Conservation (phyloP, 495 filamentous ascomycete genomes). For the Trichoderma gamsii region DNA sequence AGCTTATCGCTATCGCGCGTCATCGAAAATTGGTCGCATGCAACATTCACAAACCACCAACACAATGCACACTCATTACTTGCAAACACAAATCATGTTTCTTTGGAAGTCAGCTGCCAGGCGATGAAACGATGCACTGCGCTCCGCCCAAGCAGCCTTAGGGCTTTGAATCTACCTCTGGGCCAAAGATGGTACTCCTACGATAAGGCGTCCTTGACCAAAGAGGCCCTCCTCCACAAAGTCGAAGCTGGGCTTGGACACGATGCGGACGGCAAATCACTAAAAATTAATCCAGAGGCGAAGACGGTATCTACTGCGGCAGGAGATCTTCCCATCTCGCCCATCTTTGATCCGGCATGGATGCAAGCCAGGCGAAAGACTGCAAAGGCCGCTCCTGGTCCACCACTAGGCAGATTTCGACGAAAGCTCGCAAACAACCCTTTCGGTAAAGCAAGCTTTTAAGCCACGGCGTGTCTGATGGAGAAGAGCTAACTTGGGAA, state of each 20-base stretch:
- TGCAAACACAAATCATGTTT: neutral
- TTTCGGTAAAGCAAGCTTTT: constrained; percentile 44
- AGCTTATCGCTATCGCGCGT: constrained; percentile 13
- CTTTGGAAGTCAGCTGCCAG: neutral
- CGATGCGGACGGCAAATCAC: neutral
- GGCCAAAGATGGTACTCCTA: constrained; percentile 14
- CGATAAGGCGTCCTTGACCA: constrained; percentile 4
- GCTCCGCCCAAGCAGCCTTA: constrained; percentile 4
- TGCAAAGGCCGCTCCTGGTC: constrained; percentile 24
- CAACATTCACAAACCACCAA: neutral
- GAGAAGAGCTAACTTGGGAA: constrained; percentile 16
- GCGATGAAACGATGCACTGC: constrained; percentile 16
- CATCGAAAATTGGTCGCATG: constrained; percentile 8
- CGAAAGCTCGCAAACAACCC: constrained; percentile 50
- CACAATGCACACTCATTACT: neutral
- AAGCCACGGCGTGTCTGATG: constrained; percentile 15
- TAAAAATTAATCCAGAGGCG: constrained; percentile 26
- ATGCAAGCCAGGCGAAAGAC: constrained; percentile 29
- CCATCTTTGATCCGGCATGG: constrained; percentile 45
- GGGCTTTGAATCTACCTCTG: neutral
- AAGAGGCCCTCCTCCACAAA: constrained; percentile 3
- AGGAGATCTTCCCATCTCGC: constrained; percentile 42
- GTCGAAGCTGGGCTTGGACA: constrained; percentile 12
- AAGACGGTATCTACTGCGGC: constrained; percentile 35
- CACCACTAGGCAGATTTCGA: constrained; percentile 37